These are phyloP conservation scores for Amauroascus niger DNA, from an alignment of 2,329 filamentous ascomycete species.

Conservation along the genomic window DNA sequence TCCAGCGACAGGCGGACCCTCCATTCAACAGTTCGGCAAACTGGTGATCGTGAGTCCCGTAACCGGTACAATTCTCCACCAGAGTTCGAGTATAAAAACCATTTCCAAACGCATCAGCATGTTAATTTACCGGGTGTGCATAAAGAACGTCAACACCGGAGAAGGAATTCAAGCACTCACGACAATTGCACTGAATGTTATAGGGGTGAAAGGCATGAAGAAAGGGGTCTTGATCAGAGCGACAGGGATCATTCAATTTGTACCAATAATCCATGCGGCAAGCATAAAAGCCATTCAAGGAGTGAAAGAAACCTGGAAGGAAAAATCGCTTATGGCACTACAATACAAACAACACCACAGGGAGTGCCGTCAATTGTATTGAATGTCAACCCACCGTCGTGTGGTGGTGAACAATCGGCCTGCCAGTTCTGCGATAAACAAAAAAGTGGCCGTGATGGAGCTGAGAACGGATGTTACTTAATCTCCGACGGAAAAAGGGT, in stretches of 20 bases:
- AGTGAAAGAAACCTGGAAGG: not conserved
- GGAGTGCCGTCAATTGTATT: slow-evolving; percentile 16
- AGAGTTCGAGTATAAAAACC: not conserved
- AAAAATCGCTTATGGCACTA: not conserved
- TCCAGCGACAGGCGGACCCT: not conserved
- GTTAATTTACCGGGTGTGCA: too few species aligned
- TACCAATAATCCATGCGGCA: not conserved
- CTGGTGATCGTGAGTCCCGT: not conserved
- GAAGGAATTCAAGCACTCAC: not conserved
- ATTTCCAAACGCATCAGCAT: not conserved
- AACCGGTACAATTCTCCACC: not conserved
- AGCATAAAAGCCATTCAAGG: not conserved
- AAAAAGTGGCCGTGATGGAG: not conserved
- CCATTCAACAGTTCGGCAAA: not conserved
- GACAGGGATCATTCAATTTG: not conserved
- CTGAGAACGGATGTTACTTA: slow-evolving; percentile 15
- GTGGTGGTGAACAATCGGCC: not conserved
- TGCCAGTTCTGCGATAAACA: slow-evolving; percentile 1
- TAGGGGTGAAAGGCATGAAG: not conserved
- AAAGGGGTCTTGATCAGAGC: not conserved
- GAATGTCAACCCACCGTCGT: slow-evolving; percentile 15
- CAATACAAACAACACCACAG: not conserved
- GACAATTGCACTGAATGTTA: not conserved
- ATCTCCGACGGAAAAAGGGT: slow-evolving; percentile 17
- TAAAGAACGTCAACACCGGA: not conserved